Percentiles rank a stretch among this genome's conserved stretches.
phyloP scores from a whole-genome alignment of 208 protist species.

The Borovskyia barvae region DNA sequence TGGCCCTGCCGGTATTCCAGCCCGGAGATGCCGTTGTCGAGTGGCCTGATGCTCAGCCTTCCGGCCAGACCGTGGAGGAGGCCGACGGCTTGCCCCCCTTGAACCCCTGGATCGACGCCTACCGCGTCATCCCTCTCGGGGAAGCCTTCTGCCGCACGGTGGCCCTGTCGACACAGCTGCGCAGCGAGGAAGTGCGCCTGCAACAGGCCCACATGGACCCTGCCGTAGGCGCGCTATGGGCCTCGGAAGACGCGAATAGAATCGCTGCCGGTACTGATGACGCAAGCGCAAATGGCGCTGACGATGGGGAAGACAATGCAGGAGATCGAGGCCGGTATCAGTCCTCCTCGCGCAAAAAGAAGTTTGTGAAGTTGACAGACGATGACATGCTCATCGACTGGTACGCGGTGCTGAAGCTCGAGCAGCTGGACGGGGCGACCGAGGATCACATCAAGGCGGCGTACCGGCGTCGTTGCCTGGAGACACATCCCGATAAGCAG shows the following conservation, averaged over 20 bases:
- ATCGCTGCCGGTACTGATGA: constrained; percentile 19
- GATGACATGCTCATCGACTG: constrained; percentile 80
- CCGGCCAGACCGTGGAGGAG: neutral
- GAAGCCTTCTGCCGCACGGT: constrained; percentile 48
- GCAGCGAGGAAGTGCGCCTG: constrained; percentile 34
- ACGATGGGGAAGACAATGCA: constrained; percentile 24
- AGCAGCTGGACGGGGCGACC: constrained; percentile 54
- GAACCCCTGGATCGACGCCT: constrained; percentile 24
- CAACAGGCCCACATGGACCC: constrained; percentile 54
- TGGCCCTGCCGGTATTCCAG: constrained; percentile 34
- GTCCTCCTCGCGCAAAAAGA: constrained; percentile 51
- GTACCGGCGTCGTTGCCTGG: constrained; percentile 91
- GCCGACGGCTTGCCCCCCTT: constrained; percentile 15
- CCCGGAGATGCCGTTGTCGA: constrained; percentile 15
- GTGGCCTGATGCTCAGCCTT: neutral
- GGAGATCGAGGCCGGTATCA: constrained; percentile 41
- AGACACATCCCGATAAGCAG: constrained; percentile 96
- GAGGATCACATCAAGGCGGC: constrained; percentile 79
- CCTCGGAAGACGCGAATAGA: constrained; percentile 20
- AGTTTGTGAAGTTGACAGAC: constrained; percentile 76
- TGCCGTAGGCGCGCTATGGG: constrained; percentile 29
- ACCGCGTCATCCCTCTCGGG: constrained; percentile 34
- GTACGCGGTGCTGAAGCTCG: constrained; percentile 82
- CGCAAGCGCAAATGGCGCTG: constrained; percentile 20
- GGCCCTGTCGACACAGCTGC: constrained; percentile 35